Evolutionary conservation across 331 rosid genomes (phyloP).

Genomic region (Pyrus hybrid): DNA sequence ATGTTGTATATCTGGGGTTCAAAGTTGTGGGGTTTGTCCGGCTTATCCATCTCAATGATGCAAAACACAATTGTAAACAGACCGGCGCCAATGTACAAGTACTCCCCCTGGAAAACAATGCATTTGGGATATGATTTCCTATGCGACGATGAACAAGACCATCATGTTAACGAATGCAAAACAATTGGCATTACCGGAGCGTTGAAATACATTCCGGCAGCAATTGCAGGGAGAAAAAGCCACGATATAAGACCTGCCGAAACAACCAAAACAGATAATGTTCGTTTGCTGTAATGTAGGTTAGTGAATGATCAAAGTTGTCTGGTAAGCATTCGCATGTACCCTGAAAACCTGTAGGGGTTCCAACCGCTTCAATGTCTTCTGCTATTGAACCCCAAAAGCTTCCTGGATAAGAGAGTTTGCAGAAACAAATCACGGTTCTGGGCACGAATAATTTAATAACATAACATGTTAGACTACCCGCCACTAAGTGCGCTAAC

Average conservation of each 20-base stretch:
- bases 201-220: constrained; percentile 63
- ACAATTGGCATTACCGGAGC: constrained; percentile 53
- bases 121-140: not conserved
- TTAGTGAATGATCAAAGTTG: not conserved
- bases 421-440: not conserved
- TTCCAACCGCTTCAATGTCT: constrained; percentile 53
- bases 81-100: constrained; percentile 77
- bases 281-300: not conserved
- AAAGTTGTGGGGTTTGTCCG: constrained; percentile 87
- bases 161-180: no score
- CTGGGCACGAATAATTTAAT: not conserved
- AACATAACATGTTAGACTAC: not conserved
- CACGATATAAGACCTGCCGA: constrained; percentile 68
- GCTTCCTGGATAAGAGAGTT: constrained; percentile 36
- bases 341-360: constrained; percentile 98
- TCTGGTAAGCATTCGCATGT: not conserved
- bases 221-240: constrained; percentile 77
- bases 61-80: constrained; percentile 64
- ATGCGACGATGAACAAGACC: not conserved
- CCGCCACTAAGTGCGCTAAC: not conserved
- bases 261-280: constrained; percentile 8
- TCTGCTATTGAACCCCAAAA: constrained; percentile 65
- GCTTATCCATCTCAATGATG: constrained; percentile 94
- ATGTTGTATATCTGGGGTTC: constrained; percentile 92
- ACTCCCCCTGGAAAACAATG: constrained; percentile 65